Evolutionary conservation across 116 monocot species (phyloP).

Genomic region (Iris pallida): DNA sequence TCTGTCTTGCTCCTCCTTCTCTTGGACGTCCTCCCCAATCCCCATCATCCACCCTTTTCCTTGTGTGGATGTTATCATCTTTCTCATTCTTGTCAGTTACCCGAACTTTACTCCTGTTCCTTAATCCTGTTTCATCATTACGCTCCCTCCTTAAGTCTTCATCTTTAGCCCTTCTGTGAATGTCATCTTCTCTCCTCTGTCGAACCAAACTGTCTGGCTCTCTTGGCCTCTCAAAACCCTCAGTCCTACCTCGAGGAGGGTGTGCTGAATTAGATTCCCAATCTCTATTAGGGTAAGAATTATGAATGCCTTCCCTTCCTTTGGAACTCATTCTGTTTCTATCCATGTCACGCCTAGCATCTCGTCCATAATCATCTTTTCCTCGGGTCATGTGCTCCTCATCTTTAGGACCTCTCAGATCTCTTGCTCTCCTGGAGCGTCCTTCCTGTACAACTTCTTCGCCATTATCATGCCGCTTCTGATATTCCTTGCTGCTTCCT

Average conservation of each 20-base stretch:
- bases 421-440: slow-evolving; percentile 28
- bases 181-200: slow-evolving; percentile 56
- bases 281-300: slow-evolving; percentile 43
- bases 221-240: slow-evolving; percentile 51
- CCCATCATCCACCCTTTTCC: slow-evolving; percentile 53
- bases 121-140: slow-evolving; percentile 38
- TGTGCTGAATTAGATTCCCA: slow-evolving; percentile 32
- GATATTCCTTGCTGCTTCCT: slow-evolving; percentile 26
- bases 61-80: slow-evolving; percentile 41
- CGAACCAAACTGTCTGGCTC: slow-evolving; percentile 34
- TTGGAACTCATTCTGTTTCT: slow-evolving; percentile 14
- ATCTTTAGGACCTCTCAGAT: slow-evolving; percentile 31
- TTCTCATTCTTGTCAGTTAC: slow-evolving; percentile 47
- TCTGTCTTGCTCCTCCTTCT: slow-evolving; percentile 40
- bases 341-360: background rate
- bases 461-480: slow-evolving; percentile 34
- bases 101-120: slow-evolving; percentile 49
- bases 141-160: slow-evolving; percentile 47
- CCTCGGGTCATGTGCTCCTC: slow-evolving; percentile 15
- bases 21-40: slow-evolving; percentile 52
- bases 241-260: slow-evolving; percentile 37
- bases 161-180: slow-evolving; percentile 47
- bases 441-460: slow-evolving; percentile 49
- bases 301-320: slow-evolving; percentile 41
- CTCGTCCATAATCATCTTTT: slow-evolving; percentile 11